phyloP scores from a whole-genome alignment of 768 basidiomycete species.

The Tylopilus plumbeoviolaceoides region DNA sequence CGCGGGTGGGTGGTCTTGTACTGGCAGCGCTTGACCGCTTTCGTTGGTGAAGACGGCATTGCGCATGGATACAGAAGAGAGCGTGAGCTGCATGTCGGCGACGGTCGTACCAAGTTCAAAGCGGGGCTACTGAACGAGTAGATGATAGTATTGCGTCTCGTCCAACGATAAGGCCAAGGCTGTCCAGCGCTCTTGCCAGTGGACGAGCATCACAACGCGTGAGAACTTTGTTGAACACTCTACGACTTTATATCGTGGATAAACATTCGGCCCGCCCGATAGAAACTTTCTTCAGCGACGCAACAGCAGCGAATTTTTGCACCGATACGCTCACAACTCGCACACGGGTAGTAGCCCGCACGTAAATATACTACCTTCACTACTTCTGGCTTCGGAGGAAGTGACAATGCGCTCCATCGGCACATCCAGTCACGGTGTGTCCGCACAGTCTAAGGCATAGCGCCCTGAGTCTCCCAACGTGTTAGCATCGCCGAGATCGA shows the following conservation, averaged over 20 bases:
- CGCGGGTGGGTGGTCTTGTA: slow-evolving; percentile 28
- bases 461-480: slow-evolving; percentile 37
- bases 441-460: slow-evolving; percentile 23
- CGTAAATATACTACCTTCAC: slow-evolving; percentile 39
- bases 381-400: slow-evolving; percentile 51
- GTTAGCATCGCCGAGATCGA: slow-evolving; percentile 72
- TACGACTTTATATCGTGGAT: too few species aligned
- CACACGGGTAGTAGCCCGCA: background rate
- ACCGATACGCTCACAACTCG: too few species aligned
- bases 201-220: too few species aligned
- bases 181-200: too few species aligned
- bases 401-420: slow-evolving; percentile 56
- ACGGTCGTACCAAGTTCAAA: background rate
- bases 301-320: too few species aligned
- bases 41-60: slow-evolving; percentile 24
- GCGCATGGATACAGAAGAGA: slow-evolving; percentile 22
- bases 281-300: too few species aligned
- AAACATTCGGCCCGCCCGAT: too few species aligned
- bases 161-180: too few species aligned
- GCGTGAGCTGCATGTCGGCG: slow-evolving; percentile 16
- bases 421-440: slow-evolving; percentile 33
- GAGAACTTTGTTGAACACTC: too few species aligned
- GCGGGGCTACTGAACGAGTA: background rate
- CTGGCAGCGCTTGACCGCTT: slow-evolving; percentile 25
- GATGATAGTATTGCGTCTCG: too few species aligned